Evolutionary conservation across 164 flowering plant genomes (phyloP).

Genomic region (Paratinospora sagittata): DNA sequence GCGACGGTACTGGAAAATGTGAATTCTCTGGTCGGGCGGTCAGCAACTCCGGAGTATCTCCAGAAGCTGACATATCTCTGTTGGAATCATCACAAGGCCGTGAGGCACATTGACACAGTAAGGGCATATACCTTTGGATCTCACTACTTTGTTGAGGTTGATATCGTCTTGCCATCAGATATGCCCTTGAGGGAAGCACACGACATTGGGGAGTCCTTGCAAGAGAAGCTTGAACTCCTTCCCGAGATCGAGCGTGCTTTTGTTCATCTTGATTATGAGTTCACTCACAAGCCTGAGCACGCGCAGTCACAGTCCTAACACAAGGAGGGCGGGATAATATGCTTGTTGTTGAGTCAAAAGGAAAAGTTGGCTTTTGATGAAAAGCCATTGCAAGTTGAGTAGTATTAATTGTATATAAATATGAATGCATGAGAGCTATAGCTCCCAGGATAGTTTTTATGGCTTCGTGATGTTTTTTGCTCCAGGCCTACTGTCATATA

Average conservation of each 20-base stretch:
- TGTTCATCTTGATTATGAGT: conserved; percentile 92
- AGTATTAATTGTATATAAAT: too few species aligned
- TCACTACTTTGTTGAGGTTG: conserved; percentile 98
- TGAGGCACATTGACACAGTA: conserved; percentile 73
- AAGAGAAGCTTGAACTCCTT: conserved; percentile 79
- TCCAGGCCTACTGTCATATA: too few species aligned
- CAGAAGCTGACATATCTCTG: conserved; percentile 88
- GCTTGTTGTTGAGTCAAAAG: too few species aligned
- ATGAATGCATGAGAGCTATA: too few species aligned
- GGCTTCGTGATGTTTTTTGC: too few species aligned
- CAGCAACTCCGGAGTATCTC: conserved; percentile 86
- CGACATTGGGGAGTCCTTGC: conserved; percentile 83
- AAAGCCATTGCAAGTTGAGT: too few species aligned
- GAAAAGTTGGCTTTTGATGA: too few species aligned
- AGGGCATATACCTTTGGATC: conserved; percentile 97
- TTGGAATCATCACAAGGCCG: conserved; percentile 87
- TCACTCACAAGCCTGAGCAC: conserved; percentile 82
- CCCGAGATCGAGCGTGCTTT: conserved; percentile 92
- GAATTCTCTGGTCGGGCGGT: conserved; percentile 73
- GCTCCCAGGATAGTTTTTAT: too few species aligned
- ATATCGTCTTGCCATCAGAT: conserved; percentile 73
- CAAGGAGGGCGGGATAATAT: neutral
- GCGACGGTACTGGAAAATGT: conserved; percentile 85
- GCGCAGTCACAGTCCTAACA: conserved; percentile 43
- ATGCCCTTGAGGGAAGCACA: conserved; percentile 90